These are phyloP conservation scores for Vitis labrusca DNA, from an alignment of 164 flowering plant species.

Conservation along the genomic window DNA sequence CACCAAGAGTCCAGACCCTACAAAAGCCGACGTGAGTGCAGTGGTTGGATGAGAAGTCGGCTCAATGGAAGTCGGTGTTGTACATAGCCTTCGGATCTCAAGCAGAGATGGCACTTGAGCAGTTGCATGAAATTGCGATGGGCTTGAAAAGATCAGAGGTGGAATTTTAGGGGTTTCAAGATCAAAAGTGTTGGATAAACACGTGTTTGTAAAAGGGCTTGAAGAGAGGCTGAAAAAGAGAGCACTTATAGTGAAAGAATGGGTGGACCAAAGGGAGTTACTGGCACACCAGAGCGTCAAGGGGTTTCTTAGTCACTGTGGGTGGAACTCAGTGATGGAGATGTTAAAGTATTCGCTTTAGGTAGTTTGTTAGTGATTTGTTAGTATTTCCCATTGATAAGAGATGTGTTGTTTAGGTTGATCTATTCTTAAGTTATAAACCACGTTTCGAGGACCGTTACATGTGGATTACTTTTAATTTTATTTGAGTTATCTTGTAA, in stretches of 20 bases:
- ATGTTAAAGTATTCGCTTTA: conserved; percentile 47
- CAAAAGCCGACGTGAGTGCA: conserved; percentile 23
- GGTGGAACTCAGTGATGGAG: conserved; percentile 60
- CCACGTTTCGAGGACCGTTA: no score
- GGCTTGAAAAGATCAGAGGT: conserved; percentile 36
- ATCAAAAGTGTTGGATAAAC: neutral
- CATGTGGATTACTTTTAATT: no score
- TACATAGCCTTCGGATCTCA: conserved; percentile 68
- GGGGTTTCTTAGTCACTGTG: conserved; percentile 68
- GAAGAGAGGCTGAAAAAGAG: conserved; percentile 38
- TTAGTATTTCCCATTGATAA: no score
- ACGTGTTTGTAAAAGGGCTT: conserved; percentile 20
- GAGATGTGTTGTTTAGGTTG: no score
- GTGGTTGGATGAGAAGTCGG: conserved; percentile 38
- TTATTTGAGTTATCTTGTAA: no score
- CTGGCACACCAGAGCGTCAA: conserved; percentile 39
- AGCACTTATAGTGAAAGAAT: conserved; percentile 54
- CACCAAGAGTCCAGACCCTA: conserved; percentile 1
- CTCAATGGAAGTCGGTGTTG: conserved; percentile 29
- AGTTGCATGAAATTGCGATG: conserved; percentile 32
- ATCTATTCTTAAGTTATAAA: no score
- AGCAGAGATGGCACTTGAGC: conserved; percentile 36
- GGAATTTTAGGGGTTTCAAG: conserved; percentile 41
- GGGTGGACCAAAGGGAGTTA: conserved; percentile 60
- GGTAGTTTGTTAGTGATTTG: neutral